A percentile compares a stretch with the other conserved stretches of the same genome.
These are phyloP conservation scores for Ramalina intermedia DNA, from an alignment of 495 filamentous ascomycete genomes.

Conservation along the genomic window DNA sequence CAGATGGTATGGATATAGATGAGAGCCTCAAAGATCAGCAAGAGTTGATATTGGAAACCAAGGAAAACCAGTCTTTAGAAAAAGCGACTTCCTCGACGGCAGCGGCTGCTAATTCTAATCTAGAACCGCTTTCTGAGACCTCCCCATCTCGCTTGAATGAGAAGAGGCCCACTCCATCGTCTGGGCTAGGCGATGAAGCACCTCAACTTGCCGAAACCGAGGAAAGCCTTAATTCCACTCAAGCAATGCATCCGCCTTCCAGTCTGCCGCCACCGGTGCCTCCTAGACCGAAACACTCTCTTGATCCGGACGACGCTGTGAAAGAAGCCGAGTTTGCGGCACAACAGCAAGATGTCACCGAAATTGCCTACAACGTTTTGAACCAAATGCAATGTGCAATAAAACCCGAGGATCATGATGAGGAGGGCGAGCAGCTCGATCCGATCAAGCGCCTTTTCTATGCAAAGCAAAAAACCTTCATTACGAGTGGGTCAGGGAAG, in stretches of 20 bases:
- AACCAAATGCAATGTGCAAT: slow-evolving; percentile 85
- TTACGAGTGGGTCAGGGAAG: slow-evolving; percentile 27
- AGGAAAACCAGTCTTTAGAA: slow-evolving; percentile 29
- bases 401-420: slow-evolving; percentile 42
- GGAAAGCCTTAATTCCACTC: background rate
- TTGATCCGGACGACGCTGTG: slow-evolving; percentile 23
- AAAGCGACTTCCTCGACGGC: slow-evolving; percentile 7
- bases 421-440: slow-evolving; percentile 64
- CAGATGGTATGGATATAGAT: background rate
- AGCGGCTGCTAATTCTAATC: background rate
- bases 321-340: slow-evolving; percentile 48
- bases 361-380: slow-evolving; percentile 83
- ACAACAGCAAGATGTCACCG: slow-evolving; percentile 89
- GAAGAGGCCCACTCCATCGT: background rate
- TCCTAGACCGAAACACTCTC: slow-evolving; percentile 26
- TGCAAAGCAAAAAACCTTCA: slow-evolving; percentile 39
- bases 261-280: slow-evolving; percentile 31
- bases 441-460: slow-evolving; percentile 57
- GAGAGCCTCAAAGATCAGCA: slow-evolving; percentile 12
- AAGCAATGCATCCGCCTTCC: slow-evolving; percentile 5
- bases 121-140: slow-evolving; percentile 9
- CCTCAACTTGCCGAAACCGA: slow-evolving; percentile 11
- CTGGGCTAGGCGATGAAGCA: background rate
- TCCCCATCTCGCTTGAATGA: slow-evolving; percentile 9
- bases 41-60: slow-evolving; percentile 18